Evolutionary conservation across 805 yeast species (phyloP), one percentile per base, ranked within the genome.

Genomic region (Zygoascus ofunaensis): DNA sequence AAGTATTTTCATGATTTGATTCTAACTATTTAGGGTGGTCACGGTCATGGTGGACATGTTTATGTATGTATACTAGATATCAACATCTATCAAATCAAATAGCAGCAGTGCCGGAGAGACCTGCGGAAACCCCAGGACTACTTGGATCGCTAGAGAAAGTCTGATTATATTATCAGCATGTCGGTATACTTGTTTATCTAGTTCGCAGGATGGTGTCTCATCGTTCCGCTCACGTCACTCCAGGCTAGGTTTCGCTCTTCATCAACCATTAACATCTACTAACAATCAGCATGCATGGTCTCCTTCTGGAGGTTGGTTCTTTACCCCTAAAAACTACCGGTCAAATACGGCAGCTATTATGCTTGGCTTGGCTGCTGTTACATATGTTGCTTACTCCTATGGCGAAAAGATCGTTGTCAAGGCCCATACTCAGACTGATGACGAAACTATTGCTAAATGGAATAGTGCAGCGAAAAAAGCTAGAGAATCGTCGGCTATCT

Each of bases 291-390:
- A 57, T 44, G 58, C 60, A 4, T 55, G 60, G 60, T 57, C 75
- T 18, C 76, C 76, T 22, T 55, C 76, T 2, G 80, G 80, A 45
- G 80, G 80, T 41, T 76, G 80, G 80, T 69, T 57, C 58, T 70
- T 69, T 55, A 69, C 71, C 14, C 80, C 80, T 17, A 63, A 61
- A 51, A 76, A 76, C 63, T 70, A 71, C 61, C 65, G 64, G 45
- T 49, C 60, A 20, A 75, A 75, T 56, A 69, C 75, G 7, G 43
- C 55, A 12, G 55, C 68, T 39, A 70, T 69, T 8, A 60, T 66
- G 17, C 65, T 63, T 10, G 73, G 72, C 1, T 61, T 67, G 39
- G 59, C 65, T 23, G 61, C 60, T 2, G 56, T 60, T 4, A 52
- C 66, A 18, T 58, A 57, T 36, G 58, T 57, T 24, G 50, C 68